Percentiles rank a stretch among this genome's conserved stretches.
These are phyloP conservation scores for Pichia kudriavzevii DNA, from an alignment of 1,139 yeast genomes.

Conservation along the genomic window DNA sequence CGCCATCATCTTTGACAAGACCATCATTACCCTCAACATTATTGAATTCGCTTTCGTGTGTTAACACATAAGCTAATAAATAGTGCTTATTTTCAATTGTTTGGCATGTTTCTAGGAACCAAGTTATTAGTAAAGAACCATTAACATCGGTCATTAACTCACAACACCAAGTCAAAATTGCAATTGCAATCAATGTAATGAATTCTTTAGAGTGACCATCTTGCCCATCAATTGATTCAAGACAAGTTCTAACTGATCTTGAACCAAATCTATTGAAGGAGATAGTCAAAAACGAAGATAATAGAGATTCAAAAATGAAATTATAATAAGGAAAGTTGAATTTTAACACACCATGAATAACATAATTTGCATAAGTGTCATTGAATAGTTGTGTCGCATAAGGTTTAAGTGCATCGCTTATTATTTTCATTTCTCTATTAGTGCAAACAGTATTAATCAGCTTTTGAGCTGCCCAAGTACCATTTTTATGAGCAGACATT, in stretches of 20 bases:
- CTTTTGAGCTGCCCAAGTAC: conserved; percentile 99
- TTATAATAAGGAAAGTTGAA: conserved; percentile 71
- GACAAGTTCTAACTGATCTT: conserved; percentile 85
- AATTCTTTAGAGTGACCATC: no score
- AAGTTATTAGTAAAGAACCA: conserved; percentile 83
- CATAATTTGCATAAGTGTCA: conserved; percentile 96
- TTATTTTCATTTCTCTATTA: conserved; percentile 58
- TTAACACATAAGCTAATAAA: conserved; percentile 35
- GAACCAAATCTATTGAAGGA: conserved; percentile 93
- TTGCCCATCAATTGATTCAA: conserved; percentile 57
- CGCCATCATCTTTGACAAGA: not conserved
- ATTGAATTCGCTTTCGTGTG: conserved; percentile 13
- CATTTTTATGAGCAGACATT: conserved; percentile 93
- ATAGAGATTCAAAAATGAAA: conserved; percentile 78
- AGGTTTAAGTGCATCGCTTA: conserved; percentile 67
- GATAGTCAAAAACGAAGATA: conserved; percentile 72
- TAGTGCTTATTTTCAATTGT: conserved; percentile 41
- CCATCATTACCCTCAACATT: conserved; percentile 1
- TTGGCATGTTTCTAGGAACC: conserved; percentile 89
- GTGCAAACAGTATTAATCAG: conserved; percentile 70
- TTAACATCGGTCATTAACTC: conserved; percentile 77
- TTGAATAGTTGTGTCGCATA: conserved; percentile 80
- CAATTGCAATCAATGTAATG: conserved; percentile 66
- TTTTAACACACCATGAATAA: conserved; percentile 85
- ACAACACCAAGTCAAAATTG: conserved; percentile 71